Evolutionary conservation across 306 rosid species (phyloP).

Genomic region (Gastrolobium bilobum): DNA sequence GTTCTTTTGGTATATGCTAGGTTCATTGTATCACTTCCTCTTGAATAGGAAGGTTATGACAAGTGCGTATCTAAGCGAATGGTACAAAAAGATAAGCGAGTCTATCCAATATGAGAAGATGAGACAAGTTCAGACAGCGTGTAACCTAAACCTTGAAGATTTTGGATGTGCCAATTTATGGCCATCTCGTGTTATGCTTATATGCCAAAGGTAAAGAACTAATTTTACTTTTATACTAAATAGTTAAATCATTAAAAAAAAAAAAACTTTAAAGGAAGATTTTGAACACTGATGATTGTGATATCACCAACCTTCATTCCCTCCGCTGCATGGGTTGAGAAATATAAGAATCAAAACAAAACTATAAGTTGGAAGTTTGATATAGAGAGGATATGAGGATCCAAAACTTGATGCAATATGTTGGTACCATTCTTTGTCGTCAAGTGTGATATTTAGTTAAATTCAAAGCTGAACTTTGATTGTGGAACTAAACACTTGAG

Average conservation of each 20-base stretch:
- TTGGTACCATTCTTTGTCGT: no score
- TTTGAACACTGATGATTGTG: not conserved
- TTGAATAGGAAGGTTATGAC: not conserved
- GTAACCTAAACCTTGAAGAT: slow-evolving; percentile 1
- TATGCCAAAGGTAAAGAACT: not conserved
- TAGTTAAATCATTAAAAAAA: not conserved
- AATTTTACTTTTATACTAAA: not conserved
- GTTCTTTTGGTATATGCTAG: slow-evolving; percentile 2
- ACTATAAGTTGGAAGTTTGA: not conserved
- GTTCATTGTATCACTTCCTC: slow-evolving; percentile 33
- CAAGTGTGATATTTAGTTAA: no score
- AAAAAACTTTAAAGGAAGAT: not conserved
- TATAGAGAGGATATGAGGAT: not conserved
- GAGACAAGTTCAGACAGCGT: slow-evolving; percentile 3
- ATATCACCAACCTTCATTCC: no score
- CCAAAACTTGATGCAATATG: no score
- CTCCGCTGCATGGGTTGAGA: not conserved
- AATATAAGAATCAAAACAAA: not conserved
- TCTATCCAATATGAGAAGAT: not conserved
- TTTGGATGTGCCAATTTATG: not conserved
- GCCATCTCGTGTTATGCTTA: not conserved
- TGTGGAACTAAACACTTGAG: not conserved
- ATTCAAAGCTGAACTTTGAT: not conserved
- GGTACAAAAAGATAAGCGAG: slow-evolving; percentile 19
- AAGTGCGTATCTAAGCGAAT: not conserved